Evolutionary conservation across 2,329 filamentous ascomycete genomes (phyloP), one percentile per base, ranked within the genome.

Genomic region (Drechslerella coelobrocha): DNA sequence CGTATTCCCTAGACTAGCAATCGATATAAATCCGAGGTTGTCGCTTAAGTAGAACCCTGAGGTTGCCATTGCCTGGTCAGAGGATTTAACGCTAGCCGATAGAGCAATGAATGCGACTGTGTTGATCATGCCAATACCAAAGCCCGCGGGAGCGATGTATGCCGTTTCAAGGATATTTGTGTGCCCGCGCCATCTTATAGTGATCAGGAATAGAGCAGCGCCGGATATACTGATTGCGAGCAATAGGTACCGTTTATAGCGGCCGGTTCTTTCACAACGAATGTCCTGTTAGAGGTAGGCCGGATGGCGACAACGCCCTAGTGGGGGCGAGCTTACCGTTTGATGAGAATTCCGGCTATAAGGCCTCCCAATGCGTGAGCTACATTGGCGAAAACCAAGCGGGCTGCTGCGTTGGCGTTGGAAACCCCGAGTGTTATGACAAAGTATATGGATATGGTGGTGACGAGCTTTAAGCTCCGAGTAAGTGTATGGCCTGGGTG

Each of bases 371-470:
- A 60, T 0, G 88, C 84, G 73, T 91, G 90, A 0, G 88, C 88
- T 0, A 84, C 78, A 0, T 91, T 87, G 0, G 88, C 57, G 84
- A 88, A 88, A 39, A 90, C 81, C 0, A 91, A 79, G 73, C 89
- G 85, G 0, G 84, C 79, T 1, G 83, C 83, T 0, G 88, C 86
- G 1, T 80, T 78, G 0, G 86, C 85, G 47, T 84, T 85, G 0
- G 84, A 85, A 1, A 82, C 83, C 0, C 81, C 79, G 2, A 83
- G 79, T 0, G 87, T 87, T 0, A 88, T 83, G 60, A 88, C 85
- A 72, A 90, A 91, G 78, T 90, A 90, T 0, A 91, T 77, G 0
- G 88, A 88, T 0, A 90, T 83, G 0, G 83, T 83, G 55, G 86
- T 87, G 83, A 89, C 86, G 75, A 87, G 80, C 78, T 83, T 21